Evolutionary conservation across 768 basidiomycete species (phyloP).

Genomic region (Kwoniella botswanensis): DNA sequence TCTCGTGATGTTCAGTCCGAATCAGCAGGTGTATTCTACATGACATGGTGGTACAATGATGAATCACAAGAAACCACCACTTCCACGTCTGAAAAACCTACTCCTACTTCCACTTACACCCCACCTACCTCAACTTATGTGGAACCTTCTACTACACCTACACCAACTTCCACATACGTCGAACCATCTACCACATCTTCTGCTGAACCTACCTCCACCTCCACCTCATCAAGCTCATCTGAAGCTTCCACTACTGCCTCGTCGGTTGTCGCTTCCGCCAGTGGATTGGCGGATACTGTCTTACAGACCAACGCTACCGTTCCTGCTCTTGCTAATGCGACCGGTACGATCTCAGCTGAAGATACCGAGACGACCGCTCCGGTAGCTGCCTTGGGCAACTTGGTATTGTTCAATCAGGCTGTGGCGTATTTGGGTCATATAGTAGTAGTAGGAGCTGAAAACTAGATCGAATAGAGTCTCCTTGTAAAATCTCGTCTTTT

Average conservation of each 20-base stretch:
- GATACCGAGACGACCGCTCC: constrained; percentile 3
- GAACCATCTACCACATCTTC: constrained; percentile 24
- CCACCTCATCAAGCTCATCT: constrained; percentile 5
- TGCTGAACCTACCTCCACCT: constrained; percentile 28
- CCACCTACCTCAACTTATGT: constrained; percentile 32
- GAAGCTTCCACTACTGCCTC: constrained; percentile 22
- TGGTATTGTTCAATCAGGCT: constrained; percentile 45
- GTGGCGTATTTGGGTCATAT: constrained; percentile 45
- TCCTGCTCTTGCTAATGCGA: constrained; percentile 15
- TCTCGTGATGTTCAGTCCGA: constrained; percentile 20
- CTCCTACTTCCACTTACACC: constrained; percentile 36
- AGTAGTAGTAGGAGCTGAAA: constrained; percentile 43
- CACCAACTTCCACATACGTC: constrained; percentile 25
- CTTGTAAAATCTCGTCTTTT: not conserved
- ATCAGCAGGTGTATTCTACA: constrained; percentile 66
- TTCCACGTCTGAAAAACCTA: constrained; percentile 44
- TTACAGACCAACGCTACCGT: constrained; percentile 25
- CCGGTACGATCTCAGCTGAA: constrained; percentile 19
- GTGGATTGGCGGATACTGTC: constrained; percentile 9
- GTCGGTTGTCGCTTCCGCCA: constrained; percentile 1
- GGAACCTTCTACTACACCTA: constrained; percentile 32
- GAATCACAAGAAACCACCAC: constrained; percentile 40
- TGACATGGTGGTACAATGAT: constrained; percentile 67
- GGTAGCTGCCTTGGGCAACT: constrained; percentile 28
- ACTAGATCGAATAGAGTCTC: constrained; percentile 4